phyloP scores from a whole-genome alignment of 1,284 basidiomycete genomes.

The Apiotrichum siamense region DNA sequence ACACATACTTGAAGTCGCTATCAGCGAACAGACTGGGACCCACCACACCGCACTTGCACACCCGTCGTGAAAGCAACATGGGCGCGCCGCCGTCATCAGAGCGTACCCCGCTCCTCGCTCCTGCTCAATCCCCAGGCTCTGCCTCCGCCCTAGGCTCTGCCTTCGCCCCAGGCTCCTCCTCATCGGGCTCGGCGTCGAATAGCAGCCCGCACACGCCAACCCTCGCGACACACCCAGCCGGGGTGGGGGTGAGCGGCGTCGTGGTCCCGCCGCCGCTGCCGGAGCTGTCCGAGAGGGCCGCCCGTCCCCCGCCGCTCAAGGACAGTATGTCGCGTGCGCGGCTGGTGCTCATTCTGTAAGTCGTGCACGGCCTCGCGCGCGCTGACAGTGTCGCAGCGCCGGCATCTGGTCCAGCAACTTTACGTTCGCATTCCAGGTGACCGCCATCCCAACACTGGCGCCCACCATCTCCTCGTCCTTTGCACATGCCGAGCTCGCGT shows the following conservation, averaged over 20 bases:
- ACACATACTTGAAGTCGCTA: too few relatives aligned
- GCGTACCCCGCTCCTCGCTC: too few relatives aligned
- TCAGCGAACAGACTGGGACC: too few relatives aligned
- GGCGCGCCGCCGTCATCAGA: too few relatives aligned
- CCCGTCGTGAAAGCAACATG: too few relatives aligned
- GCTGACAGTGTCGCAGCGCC: conserved; percentile 5
- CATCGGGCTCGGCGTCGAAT: too few relatives aligned
- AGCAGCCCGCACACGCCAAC: too few relatives aligned
- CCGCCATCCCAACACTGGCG: conserved; percentile 44
- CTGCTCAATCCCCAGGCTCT: too few relatives aligned
- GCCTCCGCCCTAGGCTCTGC: too few relatives aligned
- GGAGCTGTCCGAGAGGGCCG: not conserved
- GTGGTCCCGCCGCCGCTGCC: not conserved
- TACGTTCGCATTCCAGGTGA: conserved; percentile 43
- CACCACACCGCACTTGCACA: too few relatives aligned
- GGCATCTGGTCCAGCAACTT: conserved; percentile 40
- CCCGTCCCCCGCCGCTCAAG: conserved; percentile 2
- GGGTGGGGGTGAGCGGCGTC: not conserved
- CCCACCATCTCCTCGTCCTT: conserved; percentile 29
- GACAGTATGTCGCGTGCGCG: conserved; percentile 11
- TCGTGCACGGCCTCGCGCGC: not conserved
- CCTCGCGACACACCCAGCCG: too few relatives aligned
- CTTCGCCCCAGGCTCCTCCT: too few relatives aligned
- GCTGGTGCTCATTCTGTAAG: conserved; percentile 9
- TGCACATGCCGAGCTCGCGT: conserved; percentile 42